Conservation (phyloP, 345 rosid genomes). For the Gossypium arboreum region DNA sequence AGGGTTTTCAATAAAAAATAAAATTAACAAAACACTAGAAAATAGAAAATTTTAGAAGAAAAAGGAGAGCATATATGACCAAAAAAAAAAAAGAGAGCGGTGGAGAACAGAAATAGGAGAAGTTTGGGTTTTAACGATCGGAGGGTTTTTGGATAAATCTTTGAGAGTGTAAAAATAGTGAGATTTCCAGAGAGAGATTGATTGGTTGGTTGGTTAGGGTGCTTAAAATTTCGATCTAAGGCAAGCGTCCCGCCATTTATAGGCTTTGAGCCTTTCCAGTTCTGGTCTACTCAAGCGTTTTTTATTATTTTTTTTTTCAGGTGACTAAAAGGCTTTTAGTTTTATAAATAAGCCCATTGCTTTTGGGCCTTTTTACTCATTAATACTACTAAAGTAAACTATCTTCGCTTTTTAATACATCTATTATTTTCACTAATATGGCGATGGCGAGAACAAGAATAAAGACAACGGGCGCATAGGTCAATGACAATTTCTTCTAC, state of each 20-base stretch:
- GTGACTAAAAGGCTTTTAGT: neutral
- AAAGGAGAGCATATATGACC: conserved; percentile 4
- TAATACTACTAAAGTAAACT: no score
- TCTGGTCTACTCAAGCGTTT: neutral
- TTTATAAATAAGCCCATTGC: neutral
- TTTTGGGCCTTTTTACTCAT: neutral
- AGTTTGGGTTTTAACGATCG: conserved; percentile 18
- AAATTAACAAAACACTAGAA: conserved; percentile 29
- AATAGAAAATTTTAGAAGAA: neutral
- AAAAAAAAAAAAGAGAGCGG: neutral
- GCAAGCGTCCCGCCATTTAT: neutral
- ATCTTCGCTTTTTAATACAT: no score
- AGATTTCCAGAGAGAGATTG: no score
- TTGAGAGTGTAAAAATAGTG: neutral
- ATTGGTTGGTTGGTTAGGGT: no score
- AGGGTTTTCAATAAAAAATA: conserved; percentile 23
- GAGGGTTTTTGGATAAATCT: conserved; percentile 29
- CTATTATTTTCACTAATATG: no score
- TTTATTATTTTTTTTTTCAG: neutral
- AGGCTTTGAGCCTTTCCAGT: neutral
- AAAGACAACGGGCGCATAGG: no score
- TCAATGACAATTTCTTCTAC: no score
- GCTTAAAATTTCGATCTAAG: no score
- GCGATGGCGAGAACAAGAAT: no score
- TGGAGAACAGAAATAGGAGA: neutral